Base-by-base conservation (phyloP, 768 basidiomycete genomes). In the Amanita thiersii region DNA sequence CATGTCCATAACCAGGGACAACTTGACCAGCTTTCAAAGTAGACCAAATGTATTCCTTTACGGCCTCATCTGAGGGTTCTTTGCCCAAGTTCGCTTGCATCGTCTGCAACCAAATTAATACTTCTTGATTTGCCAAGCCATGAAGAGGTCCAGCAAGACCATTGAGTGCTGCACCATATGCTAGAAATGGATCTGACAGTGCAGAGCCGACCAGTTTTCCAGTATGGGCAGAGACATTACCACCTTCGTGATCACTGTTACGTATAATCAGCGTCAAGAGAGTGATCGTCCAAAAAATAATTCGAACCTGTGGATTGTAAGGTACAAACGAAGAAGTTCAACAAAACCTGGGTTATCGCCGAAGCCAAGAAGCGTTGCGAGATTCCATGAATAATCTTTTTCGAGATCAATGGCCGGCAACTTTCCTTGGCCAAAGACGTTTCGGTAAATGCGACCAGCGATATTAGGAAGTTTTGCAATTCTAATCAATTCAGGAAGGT, bases 401-500 rank as follows among this genome's bases (percentile, higher is more conserved):
- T 62, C 60, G 15, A 69, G 56, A 63, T 98, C 88, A 51, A 98
- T 84, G 46, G 86, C 69, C 26, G 87, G 84, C 36, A 89, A 75
- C 58, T 94, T 96, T 54, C 89, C 91, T 47, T 78, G 69, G 28
- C 87, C 84, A 52, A 86, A 97, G 47, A 91, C 79, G 52, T 90
- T 90, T 53, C 80, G 80, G 63, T 85, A 90, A 51, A 90, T 89
- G 44, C 87, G 86, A 45, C 92, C 92, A 39, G 94, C 93, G 50
- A 98, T 93, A 63, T 86, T 91, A 40, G 93, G 94, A 32, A 97
- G 79, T 64, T 97, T 97, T 57, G 94, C 94, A 52, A 97, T 96
- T 46, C 89, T 86, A 49, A 4, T 20, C 35, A 17, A 21, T n/a
- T 32, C 39, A 39, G 45, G 33, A 32, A 34, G 20, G 10, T 5